Evolutionary conservation across 345 rosid genomes (phyloP).

Genomic region (Rhizophora apiculata): DNA sequence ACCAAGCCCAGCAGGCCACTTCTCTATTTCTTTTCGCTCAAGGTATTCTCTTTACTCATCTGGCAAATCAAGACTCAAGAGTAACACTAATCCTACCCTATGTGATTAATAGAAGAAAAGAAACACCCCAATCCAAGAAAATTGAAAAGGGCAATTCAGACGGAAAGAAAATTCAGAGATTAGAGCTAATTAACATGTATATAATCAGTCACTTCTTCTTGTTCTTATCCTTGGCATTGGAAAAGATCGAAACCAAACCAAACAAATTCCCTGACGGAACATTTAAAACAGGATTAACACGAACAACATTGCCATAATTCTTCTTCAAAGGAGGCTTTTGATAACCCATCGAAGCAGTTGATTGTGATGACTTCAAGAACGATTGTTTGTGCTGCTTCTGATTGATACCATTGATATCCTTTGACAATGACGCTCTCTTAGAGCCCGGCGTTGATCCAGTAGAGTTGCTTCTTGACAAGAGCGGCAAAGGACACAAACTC

Average conservation of each 20-base stretch:
- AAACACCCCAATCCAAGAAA: neutral
- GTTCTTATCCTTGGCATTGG: slow-evolving; percentile 56
- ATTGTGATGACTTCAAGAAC: slow-evolving; percentile 23
- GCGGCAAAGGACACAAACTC: slow-evolving; percentile 71
- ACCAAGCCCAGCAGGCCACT: neutral
- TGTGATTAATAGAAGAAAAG: neutral
- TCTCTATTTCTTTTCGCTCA: neutral
- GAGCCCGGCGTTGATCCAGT: slow-evolving; percentile 50
- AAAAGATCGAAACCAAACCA: slow-evolving; percentile 66
- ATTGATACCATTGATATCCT: slow-evolving; percentile 22
- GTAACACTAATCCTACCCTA: no score
- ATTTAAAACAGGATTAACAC: slow-evolving; percentile 65
- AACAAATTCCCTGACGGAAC: slow-evolving; percentile 66
- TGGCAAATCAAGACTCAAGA: no score
- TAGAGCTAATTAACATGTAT: neutral
- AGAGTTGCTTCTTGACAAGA: slow-evolving; percentile 71
- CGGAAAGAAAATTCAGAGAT: neutral
- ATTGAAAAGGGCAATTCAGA: neutral
- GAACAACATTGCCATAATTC: slow-evolving; percentile 45
- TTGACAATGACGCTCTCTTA: slow-evolving; percentile 33
- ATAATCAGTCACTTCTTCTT: slow-evolving; percentile 44
- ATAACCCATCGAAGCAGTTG: slow-evolving; percentile 26
- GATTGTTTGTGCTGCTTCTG: slow-evolving; percentile 48
- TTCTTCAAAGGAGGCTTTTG: slow-evolving; percentile 83
- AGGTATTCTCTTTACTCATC: neutral